Evolutionary conservation across 75 land plant species (phyloP).

Genomic region (Azolla pinnata): DNA sequence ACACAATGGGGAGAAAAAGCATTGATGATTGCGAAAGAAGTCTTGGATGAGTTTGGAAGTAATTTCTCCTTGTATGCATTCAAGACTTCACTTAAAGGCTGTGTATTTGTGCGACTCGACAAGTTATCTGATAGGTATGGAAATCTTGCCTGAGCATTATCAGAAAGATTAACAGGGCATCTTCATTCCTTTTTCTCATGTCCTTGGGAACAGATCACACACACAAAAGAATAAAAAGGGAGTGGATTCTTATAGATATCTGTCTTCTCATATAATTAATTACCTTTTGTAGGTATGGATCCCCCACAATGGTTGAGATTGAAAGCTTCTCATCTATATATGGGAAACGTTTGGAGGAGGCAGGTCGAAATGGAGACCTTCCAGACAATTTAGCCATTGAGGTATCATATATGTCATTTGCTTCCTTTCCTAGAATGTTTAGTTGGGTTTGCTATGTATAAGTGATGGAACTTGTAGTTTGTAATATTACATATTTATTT

Average conservation of each 20-base stretch:
- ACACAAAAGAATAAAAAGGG: too few relatives aligned
- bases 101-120: slow-evolving; percentile 72
- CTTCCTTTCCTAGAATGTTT: too few relatives aligned
- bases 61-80: slow-evolving; percentile 59
- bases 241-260: too few relatives aligned
- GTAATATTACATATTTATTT: too few relatives aligned
- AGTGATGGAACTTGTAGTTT: too few relatives aligned
- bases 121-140: slow-evolving; percentile 73
- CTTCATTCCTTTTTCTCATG: too few relatives aligned
- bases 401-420: too few relatives aligned
- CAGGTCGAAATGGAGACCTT: slow-evolving; percentile 43
- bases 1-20: slow-evolving; percentile 68
- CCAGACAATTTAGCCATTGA: slow-evolving; percentile 67
- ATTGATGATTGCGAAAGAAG: slow-evolving; percentile 51
- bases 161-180: too few relatives aligned
- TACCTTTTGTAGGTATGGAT: slow-evolving; percentile 97
- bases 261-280: too few relatives aligned
- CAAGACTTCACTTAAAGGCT: slow-evolving; percentile 55
- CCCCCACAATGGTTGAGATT: slow-evolving; percentile 69
- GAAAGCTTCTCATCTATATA: slow-evolving; percentile 50
- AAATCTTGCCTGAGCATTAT: too few relatives aligned
- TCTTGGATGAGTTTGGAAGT: slow-evolving; percentile 34
- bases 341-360: slow-evolving; percentile 49
- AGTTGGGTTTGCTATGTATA: too few relatives aligned
- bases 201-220: too few relatives aligned